Percentiles rank a stretch among this genome's conserved stretches.
phyloP scores from a whole-genome alignment of 768 basidiomycete species.

The Leccinum subtestaceum region DNA sequence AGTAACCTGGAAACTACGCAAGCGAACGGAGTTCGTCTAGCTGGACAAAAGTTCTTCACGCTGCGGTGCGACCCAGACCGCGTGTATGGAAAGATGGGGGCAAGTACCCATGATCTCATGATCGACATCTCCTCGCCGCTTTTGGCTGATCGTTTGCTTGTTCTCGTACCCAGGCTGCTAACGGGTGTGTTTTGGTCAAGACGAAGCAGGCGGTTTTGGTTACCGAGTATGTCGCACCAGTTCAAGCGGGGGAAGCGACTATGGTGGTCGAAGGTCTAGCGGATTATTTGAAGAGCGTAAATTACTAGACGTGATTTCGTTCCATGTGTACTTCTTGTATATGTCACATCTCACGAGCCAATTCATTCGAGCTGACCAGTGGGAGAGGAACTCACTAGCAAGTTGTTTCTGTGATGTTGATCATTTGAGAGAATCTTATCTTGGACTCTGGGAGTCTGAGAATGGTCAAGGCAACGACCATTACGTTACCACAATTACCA shows the following conservation, averaged over 20 bases:
- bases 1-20: conserved; percentile 38
- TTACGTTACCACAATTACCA: too few relatives aligned
- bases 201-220: conserved; percentile 86
- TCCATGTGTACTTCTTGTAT: background rate
- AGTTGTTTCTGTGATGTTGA: too few relatives aligned
- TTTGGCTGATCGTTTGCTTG: background rate
- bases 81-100: conserved; percentile 76
- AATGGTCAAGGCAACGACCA: too few relatives aligned
- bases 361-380: too few relatives aligned
- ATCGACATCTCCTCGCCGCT: background rate
- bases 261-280: conserved; percentile 65
- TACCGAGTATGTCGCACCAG: conserved; percentile 65
- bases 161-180: conserved; percentile 47
- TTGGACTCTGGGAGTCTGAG: too few relatives aligned
- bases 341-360: background rate
- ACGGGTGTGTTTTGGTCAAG: conserved; percentile 73
- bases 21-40: conserved; percentile 61
- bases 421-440: too few relatives aligned
- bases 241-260: conserved; percentile 64
- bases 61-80: conserved; percentile 47
- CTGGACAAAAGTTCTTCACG: conserved; percentile 73
- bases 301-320: conserved; percentile 42
- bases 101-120: conserved; percentile 35
- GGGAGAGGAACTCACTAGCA: too few relatives aligned
- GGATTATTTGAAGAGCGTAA: conserved; percentile 67